A percentile compares a stretch with the other conserved stretches of the same genome.
Evolutionary conservation across 2,329 filamentous ascomycete species (phyloP).

Genomic region (Acrocalymma vagum): DNA sequence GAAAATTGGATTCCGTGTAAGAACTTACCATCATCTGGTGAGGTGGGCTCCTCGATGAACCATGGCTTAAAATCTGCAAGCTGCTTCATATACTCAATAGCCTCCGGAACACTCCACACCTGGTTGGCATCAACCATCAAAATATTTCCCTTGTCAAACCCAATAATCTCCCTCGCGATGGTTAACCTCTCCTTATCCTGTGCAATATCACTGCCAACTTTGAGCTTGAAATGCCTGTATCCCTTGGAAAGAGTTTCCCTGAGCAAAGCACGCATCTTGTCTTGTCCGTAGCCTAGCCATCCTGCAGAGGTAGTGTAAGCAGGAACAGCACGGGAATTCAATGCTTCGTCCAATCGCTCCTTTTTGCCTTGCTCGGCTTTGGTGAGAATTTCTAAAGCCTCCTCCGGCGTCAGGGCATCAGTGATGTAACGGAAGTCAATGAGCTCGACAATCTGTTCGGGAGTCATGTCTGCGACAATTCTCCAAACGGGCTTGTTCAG

Average conservation of each 20-base stretch:
- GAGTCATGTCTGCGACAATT: constrained; percentile 88
- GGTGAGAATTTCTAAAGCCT: constrained; percentile 77
- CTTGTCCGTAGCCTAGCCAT: constrained; percentile 90
- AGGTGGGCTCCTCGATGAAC: constrained; percentile 96
- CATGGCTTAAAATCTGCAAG: constrained; percentile 85
- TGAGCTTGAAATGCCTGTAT: constrained; percentile 89
- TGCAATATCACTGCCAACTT: constrained; percentile 79
- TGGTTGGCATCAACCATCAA: constrained; percentile 96
- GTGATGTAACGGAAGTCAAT: constrained; percentile 97
- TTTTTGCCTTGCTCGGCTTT: constrained; percentile 73
- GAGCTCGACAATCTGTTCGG: constrained; percentile 84
- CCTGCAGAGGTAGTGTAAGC: constrained; percentile 91
- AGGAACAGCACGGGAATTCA: constrained; percentile 78
- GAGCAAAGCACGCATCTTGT: constrained; percentile 81
- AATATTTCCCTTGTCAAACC: constrained; percentile 82
- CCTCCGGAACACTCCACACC: constrained; percentile 89
- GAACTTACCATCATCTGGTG: constrained; percentile 73
- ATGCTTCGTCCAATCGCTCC: constrained; percentile 75
- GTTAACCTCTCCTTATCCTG: constrained; percentile 74
- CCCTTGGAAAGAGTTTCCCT: constrained; percentile 78
- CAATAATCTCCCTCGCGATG: constrained; percentile 82
- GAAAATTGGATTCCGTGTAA: too few species aligned
- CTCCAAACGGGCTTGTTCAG: constrained; percentile 89
- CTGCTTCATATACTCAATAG: constrained; percentile 84
- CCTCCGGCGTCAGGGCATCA: constrained; percentile 87